Evolutionary conservation across 345 rosid species (phyloP).

Genomic region (Barbarea vulgaris): DNA sequence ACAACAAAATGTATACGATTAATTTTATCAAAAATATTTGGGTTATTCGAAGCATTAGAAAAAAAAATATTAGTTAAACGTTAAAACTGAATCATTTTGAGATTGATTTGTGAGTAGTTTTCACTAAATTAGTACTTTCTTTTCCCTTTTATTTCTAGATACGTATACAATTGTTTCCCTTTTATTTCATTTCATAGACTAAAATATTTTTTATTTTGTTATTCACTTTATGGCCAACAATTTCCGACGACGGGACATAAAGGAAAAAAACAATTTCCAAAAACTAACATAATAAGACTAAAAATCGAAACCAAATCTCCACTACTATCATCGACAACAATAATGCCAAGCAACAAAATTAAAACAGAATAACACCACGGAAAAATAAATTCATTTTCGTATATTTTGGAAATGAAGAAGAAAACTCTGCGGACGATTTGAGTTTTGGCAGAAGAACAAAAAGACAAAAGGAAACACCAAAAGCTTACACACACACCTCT

Average conservation of each 20-base stretch:
- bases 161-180: not conserved
- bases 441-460: conserved; percentile 19
- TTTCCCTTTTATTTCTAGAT: no score
- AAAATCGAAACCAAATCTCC: conserved; percentile 10
- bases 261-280: not conserved
- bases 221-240: conserved; percentile 5
- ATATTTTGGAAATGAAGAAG: not conserved
- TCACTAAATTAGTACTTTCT: no score
- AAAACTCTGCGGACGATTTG: not conserved
- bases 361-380: not conserved
- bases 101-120: no score
- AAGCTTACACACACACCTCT: not conserved
- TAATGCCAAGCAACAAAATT: not conserved
- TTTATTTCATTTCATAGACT: not conserved
- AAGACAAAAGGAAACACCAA: conserved; percentile 5
- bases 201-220: not conserved
- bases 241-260: not conserved
- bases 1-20: not conserved
- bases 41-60: no score
- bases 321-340: not conserved
- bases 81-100: no score
- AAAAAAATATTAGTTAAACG: no score
- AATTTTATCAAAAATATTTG: no score
- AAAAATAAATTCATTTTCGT: not conserved
- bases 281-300: not conserved